Evolutionary conservation across 1,284 basidiomycete genomes (phyloP).

Genomic region (Volvariella volvacea): DNA sequence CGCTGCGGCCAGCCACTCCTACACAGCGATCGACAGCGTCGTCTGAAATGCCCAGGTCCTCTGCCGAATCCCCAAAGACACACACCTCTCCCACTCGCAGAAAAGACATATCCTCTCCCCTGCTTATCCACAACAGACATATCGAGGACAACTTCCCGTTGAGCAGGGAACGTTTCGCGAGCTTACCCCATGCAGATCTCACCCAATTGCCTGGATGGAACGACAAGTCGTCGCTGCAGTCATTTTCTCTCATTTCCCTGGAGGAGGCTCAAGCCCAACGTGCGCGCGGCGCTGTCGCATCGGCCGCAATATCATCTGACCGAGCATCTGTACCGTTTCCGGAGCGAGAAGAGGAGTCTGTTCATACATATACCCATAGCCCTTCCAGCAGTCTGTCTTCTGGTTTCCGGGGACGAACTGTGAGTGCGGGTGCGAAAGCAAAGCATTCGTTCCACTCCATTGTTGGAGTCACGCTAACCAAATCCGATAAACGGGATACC

Average conservation of each 20-base stretch:
- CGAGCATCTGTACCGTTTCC: slow-evolving; percentile 16
- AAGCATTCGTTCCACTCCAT: slow-evolving; percentile 37
- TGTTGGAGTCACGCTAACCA: slow-evolving; percentile 24
- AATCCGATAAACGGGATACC: slow-evolving; percentile 32
- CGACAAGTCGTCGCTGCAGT: slow-evolving; percentile 37
- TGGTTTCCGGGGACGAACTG: slow-evolving; percentile 45
- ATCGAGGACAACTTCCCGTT: slow-evolving; percentile 17
- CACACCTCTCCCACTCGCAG: slow-evolving; percentile 31
- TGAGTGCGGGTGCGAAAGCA: slow-evolving; percentile 50
- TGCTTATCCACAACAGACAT: slow-evolving; percentile 26
- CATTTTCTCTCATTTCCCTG: slow-evolving; percentile 63
- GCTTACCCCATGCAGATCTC: slow-evolving; percentile 18
- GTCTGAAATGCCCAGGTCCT: slow-evolving; percentile 14
- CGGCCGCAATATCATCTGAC: slow-evolving; percentile 23
- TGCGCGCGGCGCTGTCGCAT: slow-evolving; percentile 42
- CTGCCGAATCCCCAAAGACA: slow-evolving; percentile 21
- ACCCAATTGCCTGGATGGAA: slow-evolving; percentile 37
- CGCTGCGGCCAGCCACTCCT: slow-evolving; percentile 16
- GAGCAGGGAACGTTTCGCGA: slow-evolving; percentile 6
- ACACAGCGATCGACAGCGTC: slow-evolving; percentile 33
- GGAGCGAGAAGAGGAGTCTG: slow-evolving; percentile 21
- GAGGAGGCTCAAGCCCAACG: slow-evolving; percentile 70
- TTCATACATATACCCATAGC: slow-evolving; percentile 18
- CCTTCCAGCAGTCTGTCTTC: slow-evolving; percentile 21
- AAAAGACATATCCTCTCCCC: slow-evolving; percentile 48